Percentiles rank a stretch among this genome's conserved stretches.
Evolutionary conservation across 2,329 filamentous ascomycete species (phyloP).

Genomic region (Pseudopithomyces maydicus): DNA sequence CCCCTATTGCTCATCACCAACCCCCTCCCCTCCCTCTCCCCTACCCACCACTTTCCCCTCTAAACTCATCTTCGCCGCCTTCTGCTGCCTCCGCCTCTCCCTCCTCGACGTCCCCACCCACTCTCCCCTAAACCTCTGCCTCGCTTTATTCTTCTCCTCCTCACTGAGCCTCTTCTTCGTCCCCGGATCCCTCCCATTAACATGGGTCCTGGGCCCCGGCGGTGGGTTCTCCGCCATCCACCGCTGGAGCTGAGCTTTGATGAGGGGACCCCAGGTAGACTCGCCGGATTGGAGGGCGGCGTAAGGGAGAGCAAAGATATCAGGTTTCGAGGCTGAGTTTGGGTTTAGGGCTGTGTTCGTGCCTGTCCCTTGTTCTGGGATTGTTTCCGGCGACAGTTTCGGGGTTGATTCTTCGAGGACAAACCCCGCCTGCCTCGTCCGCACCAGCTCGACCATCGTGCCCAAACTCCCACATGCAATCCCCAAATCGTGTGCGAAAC

Average conservation of each 20-base stretch:
- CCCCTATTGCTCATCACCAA: too few species aligned
- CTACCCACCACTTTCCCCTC: not conserved
- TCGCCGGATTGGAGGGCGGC: too few species aligned
- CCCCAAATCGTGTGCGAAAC: slow-evolving; percentile 39
- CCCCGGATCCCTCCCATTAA: slow-evolving; percentile 25
- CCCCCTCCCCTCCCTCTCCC: too few species aligned
- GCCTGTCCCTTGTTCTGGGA: too few species aligned
- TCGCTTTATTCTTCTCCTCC: slow-evolving; percentile 17
- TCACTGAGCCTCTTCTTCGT: slow-evolving; percentile 17
- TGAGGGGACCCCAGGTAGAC: slow-evolving; percentile 25
- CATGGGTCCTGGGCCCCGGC: slow-evolving; percentile 19
- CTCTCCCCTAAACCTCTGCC: slow-evolving; percentile 36
- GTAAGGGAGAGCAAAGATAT: too few species aligned
- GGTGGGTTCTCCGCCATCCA: slow-evolving; percentile 31
- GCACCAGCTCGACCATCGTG: slow-evolving; percentile 29
- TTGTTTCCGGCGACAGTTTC: too few species aligned
- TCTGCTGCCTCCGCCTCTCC: slow-evolving; percentile 36
- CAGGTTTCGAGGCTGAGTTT: too few species aligned
- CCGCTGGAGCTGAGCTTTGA: slow-evolving; percentile 23
- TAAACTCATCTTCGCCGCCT: slow-evolving; percentile 21
- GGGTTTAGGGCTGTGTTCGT: too few species aligned
- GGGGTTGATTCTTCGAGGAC: slow-evolving; percentile 14
- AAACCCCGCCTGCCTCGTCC: slow-evolving; percentile 33
- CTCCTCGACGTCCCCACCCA: slow-evolving; percentile 31
- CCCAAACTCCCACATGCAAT: slow-evolving; percentile 27